phyloP scores from a whole-genome alignment of 495 filamentous ascomycete genomes.

The Aspergillus asperescens region DNA sequence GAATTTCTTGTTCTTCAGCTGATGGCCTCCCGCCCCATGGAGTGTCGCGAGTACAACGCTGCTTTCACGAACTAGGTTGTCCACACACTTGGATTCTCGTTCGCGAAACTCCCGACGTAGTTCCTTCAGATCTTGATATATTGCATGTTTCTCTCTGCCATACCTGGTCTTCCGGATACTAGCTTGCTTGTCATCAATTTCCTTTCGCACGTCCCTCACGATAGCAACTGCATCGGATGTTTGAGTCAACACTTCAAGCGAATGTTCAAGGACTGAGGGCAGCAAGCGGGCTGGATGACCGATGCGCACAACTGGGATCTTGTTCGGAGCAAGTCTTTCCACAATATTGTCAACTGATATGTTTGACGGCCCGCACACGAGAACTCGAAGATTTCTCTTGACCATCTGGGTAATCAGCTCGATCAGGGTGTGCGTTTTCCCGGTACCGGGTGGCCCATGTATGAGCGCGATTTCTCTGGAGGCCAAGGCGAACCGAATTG shows the following conservation, averaged over 20 bases:
- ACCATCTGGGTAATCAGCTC: conserved; percentile 88
- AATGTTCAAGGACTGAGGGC: conserved; percentile 82
- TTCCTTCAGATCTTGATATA: conserved; percentile 80
- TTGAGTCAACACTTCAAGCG: conserved; percentile 86
- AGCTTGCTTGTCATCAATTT: conserved; percentile 89
- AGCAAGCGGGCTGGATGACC: conserved; percentile 91
- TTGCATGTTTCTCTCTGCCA: conserved; percentile 71
- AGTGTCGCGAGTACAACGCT: conserved; percentile 89
- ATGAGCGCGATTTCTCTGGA: conserved; percentile 84
- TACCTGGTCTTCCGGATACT: conserved; percentile 80
- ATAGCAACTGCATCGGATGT: conserved; percentile 86
- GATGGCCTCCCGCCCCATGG: conserved; percentile 85
- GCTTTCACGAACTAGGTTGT: conserved; percentile 64
- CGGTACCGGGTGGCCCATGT: conserved; percentile 92
- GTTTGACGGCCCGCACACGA: conserved; percentile 95
- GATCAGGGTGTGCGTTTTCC: conserved; percentile 95
- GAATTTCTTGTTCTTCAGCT: conserved; percentile 74
- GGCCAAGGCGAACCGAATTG: conserved; percentile 80
- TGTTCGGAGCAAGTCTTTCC: conserved; percentile 79
- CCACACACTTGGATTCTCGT: conserved; percentile 75
- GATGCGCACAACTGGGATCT: conserved; percentile 80
- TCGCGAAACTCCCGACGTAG: conserved; percentile 85
- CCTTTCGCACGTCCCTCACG: conserved; percentile 83
- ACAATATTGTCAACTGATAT: conserved; percentile 98
- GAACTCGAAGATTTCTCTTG: conserved; percentile 60